Percentiles rank a stretch among this genome's conserved stretches.
phyloP scores from a whole-genome alignment of 2,329 filamentous ascomycete genomes.

The Sporothrix luriei region DNA sequence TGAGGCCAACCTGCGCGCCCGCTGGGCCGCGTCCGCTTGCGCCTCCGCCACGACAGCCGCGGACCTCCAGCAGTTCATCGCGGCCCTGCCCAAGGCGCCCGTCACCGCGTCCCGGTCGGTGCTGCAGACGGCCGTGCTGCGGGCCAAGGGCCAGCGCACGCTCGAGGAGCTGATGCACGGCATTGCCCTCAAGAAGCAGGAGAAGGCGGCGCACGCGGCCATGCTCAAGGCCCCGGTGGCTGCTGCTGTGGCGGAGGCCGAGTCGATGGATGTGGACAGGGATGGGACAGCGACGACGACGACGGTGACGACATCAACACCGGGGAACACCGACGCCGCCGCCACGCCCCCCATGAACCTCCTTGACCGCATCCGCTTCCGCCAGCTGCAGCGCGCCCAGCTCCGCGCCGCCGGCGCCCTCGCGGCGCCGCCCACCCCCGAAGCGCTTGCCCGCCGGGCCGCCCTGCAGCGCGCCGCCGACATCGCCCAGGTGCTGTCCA shows the following conservation, averaged over 20 bases:
- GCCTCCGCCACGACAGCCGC: conserved; percentile 31
- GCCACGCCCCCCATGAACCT: conserved; percentile 59
- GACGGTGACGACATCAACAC: background rate
- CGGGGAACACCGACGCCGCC: background rate
- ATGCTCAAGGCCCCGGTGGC: conserved; percentile 43
- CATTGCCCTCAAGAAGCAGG: conserved; percentile 56
- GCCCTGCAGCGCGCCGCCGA: conserved; percentile 70
- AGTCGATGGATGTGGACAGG: conserved; percentile 27
- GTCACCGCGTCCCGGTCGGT: conserved; percentile 57
- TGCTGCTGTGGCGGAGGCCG: background rate
- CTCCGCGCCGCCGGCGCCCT: conserved; percentile 47
- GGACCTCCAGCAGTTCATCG: conserved; percentile 54
- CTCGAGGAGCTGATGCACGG: conserved; percentile 69
- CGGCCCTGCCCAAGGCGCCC: conserved; percentile 57
- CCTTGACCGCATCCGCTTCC: conserved; percentile 73
- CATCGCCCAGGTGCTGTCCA: conserved; percentile 66
- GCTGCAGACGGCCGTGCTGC: conserved; percentile 57
- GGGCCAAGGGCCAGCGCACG: conserved; percentile 67
- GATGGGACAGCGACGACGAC: background rate
- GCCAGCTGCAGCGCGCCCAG: conserved; percentile 58
- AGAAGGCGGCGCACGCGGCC: conserved; percentile 45
- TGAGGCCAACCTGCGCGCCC: conserved; percentile 51
- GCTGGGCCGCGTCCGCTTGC: conserved; percentile 46
- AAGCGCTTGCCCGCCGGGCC: conserved; percentile 61
- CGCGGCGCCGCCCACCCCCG: conserved; percentile 49